A percentile compares a stretch with the other conserved stretches of the same genome.
Evolutionary conservation across 2,329 filamentous ascomycete genomes (phyloP).

Genomic region (Aspergillus aculeatus): DNA sequence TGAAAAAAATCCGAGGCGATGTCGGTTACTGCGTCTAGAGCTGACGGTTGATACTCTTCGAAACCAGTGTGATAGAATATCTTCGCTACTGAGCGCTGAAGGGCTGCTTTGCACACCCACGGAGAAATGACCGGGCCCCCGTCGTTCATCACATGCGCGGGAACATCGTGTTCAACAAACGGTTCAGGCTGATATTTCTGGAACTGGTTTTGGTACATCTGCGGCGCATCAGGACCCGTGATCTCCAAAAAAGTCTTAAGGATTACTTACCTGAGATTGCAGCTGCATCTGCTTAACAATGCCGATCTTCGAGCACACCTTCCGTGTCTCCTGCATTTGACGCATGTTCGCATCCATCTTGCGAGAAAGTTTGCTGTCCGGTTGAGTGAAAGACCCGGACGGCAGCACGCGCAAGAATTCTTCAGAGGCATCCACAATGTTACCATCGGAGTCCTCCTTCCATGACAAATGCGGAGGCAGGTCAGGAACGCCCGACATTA

Average conservation of each 20-base stretch:
- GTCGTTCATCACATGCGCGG: conserved; percentile 85
- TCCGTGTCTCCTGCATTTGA: conserved; percentile 95
- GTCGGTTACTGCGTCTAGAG: conserved; percentile 85
- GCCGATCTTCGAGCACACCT: conserved; percentile 91
- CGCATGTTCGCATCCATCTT: conserved; percentile 88
- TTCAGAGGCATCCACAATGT: conserved; percentile 83
- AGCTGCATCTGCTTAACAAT: conserved; percentile 99
- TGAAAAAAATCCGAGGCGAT: conserved; percentile 86
- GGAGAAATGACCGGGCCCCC: conserved; percentile 84
- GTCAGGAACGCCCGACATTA: conserved; percentile 80
- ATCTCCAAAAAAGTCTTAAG: not conserved
- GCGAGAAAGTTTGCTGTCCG: conserved; percentile 69
- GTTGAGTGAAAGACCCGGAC: conserved; percentile 70
- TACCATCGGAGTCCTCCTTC: conserved; percentile 84
- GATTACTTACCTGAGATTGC: conserved; percentile 73
- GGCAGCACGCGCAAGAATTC: conserved; percentile 79
- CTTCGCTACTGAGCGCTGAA: conserved; percentile 89
- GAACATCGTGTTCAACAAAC: conserved; percentile 81
- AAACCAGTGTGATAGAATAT: conserved; percentile 96
- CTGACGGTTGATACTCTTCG: conserved; percentile 93
- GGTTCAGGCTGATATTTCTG: conserved; percentile 91
- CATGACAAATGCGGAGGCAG: conserved; percentile 75
- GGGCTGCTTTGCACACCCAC: conserved; percentile 74
- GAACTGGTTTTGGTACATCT: conserved; percentile 98
- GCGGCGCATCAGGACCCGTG: conserved; percentile 13